Conservation (phyloP, 441 rosid genomes). For the Capsella rubella region DNA sequence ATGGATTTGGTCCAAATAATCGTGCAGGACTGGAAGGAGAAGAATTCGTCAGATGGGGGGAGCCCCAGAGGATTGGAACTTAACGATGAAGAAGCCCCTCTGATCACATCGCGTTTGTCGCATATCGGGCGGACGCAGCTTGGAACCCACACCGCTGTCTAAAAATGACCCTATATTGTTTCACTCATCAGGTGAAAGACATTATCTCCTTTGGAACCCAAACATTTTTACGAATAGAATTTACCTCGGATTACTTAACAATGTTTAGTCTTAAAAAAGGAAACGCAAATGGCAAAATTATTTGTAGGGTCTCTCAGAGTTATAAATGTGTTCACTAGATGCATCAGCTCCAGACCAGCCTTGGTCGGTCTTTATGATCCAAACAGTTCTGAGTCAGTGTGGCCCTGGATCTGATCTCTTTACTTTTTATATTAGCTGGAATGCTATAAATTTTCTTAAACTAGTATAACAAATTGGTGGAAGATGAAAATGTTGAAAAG, state of each 20-base stretch:
- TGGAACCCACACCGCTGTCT: constrained; percentile 51
- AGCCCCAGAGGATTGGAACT: constrained; percentile 61
- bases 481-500: neutral
- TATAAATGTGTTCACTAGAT: constrained; percentile 31
- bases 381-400: constrained; percentile 4
- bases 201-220: constrained; percentile 27
- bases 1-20: constrained; percentile 18
- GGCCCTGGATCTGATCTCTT: neutral
- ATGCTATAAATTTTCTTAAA: neutral
- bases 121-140: constrained; percentile 77
- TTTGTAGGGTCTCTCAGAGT: constrained; percentile 35
- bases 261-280: constrained; percentile 11
- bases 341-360: constrained; percentile 15
- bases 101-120: constrained; percentile 69
- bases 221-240: constrained; percentile 15
- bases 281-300: constrained; percentile 24
- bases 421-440: neutral
- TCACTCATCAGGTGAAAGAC: constrained; percentile 26
- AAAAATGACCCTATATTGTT: constrained; percentile 25
- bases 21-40: constrained; percentile 94
- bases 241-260: constrained; percentile 39
- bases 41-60: constrained; percentile 83
- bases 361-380: constrained; percentile 22
- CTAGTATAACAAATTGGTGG: neutral
- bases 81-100: constrained; percentile 88